phyloP scores from a whole-genome alignment of 75 land plant genomes.

The Cupressus sempervirens region DNA sequence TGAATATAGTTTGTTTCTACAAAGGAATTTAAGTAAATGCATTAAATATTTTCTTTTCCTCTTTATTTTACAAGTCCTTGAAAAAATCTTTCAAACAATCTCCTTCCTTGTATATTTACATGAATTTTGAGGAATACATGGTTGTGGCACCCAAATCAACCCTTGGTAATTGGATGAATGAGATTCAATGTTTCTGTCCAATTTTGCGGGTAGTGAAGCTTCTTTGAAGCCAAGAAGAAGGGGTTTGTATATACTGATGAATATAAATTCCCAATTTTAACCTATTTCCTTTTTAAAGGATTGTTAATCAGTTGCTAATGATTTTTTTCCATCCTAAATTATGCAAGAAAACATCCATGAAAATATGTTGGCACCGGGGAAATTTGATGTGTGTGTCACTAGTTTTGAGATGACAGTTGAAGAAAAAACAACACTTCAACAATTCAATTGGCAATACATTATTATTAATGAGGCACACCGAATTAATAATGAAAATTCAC shows the following conservation, averaged over 20 bases:
- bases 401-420: conserved; percentile 99
- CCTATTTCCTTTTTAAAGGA: no score
- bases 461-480: no score
- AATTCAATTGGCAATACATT: conserved; percentile 98
- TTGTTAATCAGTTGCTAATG: conserved; percentile 2
- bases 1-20: no score
- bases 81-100: conserved; percentile 96
- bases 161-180: no score
- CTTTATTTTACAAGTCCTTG: conserved; percentile 59
- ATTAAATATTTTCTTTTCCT: not conserved
- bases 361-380: conserved; percentile 76
- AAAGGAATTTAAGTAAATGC: not conserved
- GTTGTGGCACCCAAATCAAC: conserved; percentile 99
- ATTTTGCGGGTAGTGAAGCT: no score
- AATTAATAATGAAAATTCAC: no score
- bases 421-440: conserved; percentile 74
- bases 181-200: no score
- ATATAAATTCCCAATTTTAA: no score
- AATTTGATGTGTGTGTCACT: conserved; percentile 97
- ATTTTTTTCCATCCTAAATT: not conserved
- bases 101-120: conserved; percentile 89
- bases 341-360: conserved; percentile 78
- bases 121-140: conserved; percentile 96
- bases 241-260: no score
- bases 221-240: no score